A percentile compares a stretch with the other conserved stretches of the same genome.
These are phyloP conservation scores for Claviceps sp. DNA, from an alignment of 2,329 filamentous ascomycete genomes.

Conservation along the genomic window DNA sequence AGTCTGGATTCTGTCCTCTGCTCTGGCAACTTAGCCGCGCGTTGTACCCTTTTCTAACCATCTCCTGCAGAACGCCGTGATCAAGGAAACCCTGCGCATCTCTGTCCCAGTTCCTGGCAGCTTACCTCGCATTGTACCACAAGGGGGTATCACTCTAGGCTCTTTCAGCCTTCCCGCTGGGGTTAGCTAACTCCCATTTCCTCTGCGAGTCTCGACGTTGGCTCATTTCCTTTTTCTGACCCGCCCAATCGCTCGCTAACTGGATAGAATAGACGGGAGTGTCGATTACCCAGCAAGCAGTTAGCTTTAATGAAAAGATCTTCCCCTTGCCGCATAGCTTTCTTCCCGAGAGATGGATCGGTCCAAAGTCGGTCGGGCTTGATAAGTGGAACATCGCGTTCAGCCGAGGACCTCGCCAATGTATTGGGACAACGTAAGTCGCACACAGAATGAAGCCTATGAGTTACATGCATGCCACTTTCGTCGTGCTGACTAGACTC, in stretches of 20 bases:
- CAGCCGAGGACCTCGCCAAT: background rate
- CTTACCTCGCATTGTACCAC: background rate
- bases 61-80: background rate
- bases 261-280: background rate
- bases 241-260: no score
- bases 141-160: background rate
- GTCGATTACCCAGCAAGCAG: background rate
- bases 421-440: background rate
- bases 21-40: no score
- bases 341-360: background rate
- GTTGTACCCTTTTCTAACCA: background rate
- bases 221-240: no score
- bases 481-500: no score
- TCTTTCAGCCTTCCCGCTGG: background rate
- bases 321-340: background rate
- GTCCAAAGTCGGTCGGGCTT: background rate
- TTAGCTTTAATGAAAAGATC: background rate
- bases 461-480: no score
- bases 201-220: no score
- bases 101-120: background rate
- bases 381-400: slow-evolving; percentile 1
- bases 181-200: background rate
- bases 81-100: background rate
- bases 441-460: no score
- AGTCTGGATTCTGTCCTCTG: background rate